Conservation (phyloP, 164 flowering plant genomes). For the Vitis riparia region DNA sequence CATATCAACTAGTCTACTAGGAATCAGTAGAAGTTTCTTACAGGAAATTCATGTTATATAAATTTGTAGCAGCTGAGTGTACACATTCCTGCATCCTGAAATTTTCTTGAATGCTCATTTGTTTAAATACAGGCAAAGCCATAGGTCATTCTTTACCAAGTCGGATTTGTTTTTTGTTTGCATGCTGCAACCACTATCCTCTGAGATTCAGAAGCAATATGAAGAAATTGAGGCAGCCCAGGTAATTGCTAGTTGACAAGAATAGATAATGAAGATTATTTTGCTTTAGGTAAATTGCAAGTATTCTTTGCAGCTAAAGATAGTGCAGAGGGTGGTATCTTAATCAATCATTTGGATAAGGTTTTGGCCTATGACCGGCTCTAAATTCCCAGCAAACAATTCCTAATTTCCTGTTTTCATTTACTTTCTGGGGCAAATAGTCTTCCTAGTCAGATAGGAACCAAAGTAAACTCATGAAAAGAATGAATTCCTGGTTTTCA, state of each 20-base stretch:
- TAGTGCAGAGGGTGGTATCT: too few relatives aligned
- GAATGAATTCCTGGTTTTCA: too few relatives aligned
- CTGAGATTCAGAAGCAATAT: conserved; percentile 60
- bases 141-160: conserved; percentile 56
- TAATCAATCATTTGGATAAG: too few relatives aligned
- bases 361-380: not conserved
- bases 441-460: not conserved
- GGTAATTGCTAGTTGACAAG: conserved; percentile 29
- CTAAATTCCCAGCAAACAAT: not conserved
- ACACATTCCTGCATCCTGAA: not conserved
- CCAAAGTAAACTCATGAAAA: too few relatives aligned
- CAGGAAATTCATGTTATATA: too few relatives aligned
- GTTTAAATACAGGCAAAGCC: conserved; percentile 51
- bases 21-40: too few relatives aligned
- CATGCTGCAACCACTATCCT: conserved; percentile 60
- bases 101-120: not conserved
- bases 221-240: conserved; percentile 64
- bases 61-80: too few relatives aligned
- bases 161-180: conserved; percentile 77
- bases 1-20: too few relatives aligned
- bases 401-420: not conserved
- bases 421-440: too few relatives aligned
- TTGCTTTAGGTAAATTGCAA: not conserved
- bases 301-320: too few relatives aligned
- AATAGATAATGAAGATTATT: too few relatives aligned